Evolutionary conservation across 208 protist species (phyloP), one percentile per base, ranked within the genome.

Genomic region (Crithidia thermophila): DNA sequence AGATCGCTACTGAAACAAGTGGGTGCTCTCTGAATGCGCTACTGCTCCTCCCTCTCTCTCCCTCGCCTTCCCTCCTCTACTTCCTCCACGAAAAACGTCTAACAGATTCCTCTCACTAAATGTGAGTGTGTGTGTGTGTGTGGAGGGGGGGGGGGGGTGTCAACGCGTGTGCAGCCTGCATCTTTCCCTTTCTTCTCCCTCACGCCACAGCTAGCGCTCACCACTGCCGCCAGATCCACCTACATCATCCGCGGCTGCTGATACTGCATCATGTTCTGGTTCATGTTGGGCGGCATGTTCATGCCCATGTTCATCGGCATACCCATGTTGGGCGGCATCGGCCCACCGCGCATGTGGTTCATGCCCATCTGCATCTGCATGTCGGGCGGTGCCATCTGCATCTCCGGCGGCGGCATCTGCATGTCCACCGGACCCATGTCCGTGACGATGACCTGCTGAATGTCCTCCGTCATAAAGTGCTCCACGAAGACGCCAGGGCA

Each of bases 231-330:
- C n/a, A n/a, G n/a, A n/a, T 14, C 1, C 28, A 2, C 43, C n/a
- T 68, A 67, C 53, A 63, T 58, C 64, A 77, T 77, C 20, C 47
- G 27, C 33, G 62, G 59, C 27, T 61, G 59, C 34, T 67, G 56
- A 56, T 79, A 72, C 39, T 62, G 52, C 30, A 59, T 74, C 58
- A 74, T 74, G 52, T 74, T 74, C 14, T 34, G 42, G 30, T 65
- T 72, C 47, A 72, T 64, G 66, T 34, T 27, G 18, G 49, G 39
- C 27, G 66, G 47, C 67, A 74, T 74, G 58, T 66, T 66, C 67
- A 73, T 62, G 34, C 59, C 42, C 63, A 59, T 64, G 33, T 53
- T 51, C 58, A 72, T 63, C 23, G 62, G 53, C 55, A 71, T 64
- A 37, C 67, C 67, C 67, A 73, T 73, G 31, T 66, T 65, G 10